A percentile compares a stretch with the other conserved stretches of the same genome.
These are phyloP conservation scores for Tylopilus orsonianus DNA, from an alignment of 1,284 basidiomycete genomes.

Conservation along the genomic window DNA sequence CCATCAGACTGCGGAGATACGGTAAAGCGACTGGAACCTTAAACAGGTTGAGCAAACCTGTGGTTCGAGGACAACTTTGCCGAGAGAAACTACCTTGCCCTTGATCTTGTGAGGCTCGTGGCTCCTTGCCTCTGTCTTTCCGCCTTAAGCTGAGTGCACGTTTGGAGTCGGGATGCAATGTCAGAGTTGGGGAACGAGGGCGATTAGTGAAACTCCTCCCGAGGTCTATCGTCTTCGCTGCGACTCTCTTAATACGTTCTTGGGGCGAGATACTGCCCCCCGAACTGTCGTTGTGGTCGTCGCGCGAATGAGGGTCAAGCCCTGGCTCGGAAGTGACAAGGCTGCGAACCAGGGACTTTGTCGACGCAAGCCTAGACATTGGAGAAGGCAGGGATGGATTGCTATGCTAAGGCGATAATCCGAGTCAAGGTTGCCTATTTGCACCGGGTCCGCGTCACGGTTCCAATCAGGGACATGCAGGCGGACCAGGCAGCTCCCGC, in stretches of 20 bases:
- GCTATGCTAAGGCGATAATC: slow-evolving; percentile 16
- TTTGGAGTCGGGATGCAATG: slow-evolving; percentile 41
- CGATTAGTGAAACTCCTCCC: slow-evolving; percentile 51
- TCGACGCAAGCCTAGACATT: slow-evolving; percentile 32
- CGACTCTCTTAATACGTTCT: slow-evolving; percentile 39
- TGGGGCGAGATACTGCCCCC: slow-evolving; percentile 46
- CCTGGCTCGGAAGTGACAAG: slow-evolving; percentile 23
- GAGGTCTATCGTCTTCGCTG: slow-evolving; percentile 57
- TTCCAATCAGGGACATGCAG: slow-evolving; percentile 3
- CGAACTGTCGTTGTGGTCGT: slow-evolving; percentile 27
- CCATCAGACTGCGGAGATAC: slow-evolving; percentile 16
- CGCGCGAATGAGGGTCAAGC: slow-evolving; percentile 11
- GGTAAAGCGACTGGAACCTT: slow-evolving; percentile 15
- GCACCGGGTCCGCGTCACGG: slow-evolving; percentile 9
- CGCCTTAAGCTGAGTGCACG: slow-evolving; percentile 57
- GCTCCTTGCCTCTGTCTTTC: slow-evolving; percentile 50
- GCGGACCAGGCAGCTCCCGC: not conserved
- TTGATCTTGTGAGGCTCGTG: slow-evolving; percentile 33
- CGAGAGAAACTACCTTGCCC: slow-evolving; percentile 26
- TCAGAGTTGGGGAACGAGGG: slow-evolving; percentile 31
- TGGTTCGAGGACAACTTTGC: not conserved
- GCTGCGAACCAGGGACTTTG: slow-evolving; percentile 24
- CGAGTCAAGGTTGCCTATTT: slow-evolving; percentile 1
- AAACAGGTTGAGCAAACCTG: slow-evolving; percentile 27
- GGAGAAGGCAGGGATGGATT: slow-evolving; percentile 7